phyloP scores from a whole-genome alignment of 108 stramenopile genomes.

The Skeletonema tropicum region DNA sequence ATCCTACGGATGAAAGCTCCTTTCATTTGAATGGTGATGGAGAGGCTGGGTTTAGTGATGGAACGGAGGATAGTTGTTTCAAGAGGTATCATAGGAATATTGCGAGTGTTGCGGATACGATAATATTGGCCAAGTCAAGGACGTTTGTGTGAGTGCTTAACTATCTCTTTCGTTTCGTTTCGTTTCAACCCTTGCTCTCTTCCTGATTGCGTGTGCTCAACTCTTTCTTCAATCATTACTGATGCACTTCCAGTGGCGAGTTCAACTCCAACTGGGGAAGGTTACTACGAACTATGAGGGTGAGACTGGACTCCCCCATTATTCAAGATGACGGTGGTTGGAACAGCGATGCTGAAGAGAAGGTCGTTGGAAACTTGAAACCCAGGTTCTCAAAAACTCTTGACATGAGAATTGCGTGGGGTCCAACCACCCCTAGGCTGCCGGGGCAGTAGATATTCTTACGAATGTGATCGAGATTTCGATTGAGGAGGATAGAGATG shows the following conservation, averaged over 20 bases:
- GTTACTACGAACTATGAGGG: conserved; percentile 24
- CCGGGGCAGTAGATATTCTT: background rate
- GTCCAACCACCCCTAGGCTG: background rate
- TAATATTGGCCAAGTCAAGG: conserved; percentile 21
- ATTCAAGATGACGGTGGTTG: background rate
- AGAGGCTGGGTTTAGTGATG: background rate
- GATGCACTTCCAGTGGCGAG: conserved; percentile 27
- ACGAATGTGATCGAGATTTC: too few relatives aligned
- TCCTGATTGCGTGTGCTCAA: background rate
- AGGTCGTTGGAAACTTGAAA: background rate
- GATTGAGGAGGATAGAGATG: too few relatives aligned
- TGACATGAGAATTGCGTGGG: conserved; percentile 5
- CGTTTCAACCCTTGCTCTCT: background rate
- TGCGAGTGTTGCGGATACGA: conserved; percentile 44
- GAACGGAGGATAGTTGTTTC: conserved; percentile 33
- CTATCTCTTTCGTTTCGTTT: background rate
- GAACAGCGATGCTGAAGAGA: background rate
- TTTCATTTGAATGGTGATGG: conserved; percentile 27
- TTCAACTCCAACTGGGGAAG: conserved; percentile 56
- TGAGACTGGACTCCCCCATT: background rate
- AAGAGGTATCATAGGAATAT: conserved; percentile 46
- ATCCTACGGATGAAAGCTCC: conserved; percentile 15
- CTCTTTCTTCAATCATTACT: background rate
- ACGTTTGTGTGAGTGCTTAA: conserved; percentile 19
- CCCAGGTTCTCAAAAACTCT: background rate